Conservation (phyloP, 1,284 basidiomycete species). For the Trichosporon sp. region DNA sequence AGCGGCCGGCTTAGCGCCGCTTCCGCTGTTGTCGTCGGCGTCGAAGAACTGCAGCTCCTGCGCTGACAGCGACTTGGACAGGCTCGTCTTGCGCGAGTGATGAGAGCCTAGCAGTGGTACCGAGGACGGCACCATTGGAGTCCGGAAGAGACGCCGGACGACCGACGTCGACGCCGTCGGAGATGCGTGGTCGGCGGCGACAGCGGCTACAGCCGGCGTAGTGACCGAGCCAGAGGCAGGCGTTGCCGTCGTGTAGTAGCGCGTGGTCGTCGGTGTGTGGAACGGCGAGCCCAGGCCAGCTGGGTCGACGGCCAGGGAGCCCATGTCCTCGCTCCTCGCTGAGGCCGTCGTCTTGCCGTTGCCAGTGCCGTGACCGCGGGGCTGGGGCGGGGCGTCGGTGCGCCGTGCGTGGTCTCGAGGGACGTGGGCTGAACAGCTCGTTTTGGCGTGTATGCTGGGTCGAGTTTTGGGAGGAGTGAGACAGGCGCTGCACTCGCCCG, state of each 20-base stretch:
- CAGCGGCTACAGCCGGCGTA: background rate
- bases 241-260: background rate
- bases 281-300: slow-evolving; percentile 11
- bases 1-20: background rate
- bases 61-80: background rate
- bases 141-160: background rate
- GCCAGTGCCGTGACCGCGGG: too few relatives aligned
- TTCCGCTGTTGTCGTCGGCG: background rate
- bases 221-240: background rate
- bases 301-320: slow-evolving; percentile 1
- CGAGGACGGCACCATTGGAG: background rate
- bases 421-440: background rate
- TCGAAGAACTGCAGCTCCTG: background rate
- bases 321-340: background rate
- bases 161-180: background rate
- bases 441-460: background rate
- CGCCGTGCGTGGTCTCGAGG: background rate
- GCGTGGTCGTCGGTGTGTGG: slow-evolving; percentile 6
- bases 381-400: background rate
- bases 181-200: background rate
- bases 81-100: background rate
- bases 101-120: background rate
- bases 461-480: too few relatives aligned
- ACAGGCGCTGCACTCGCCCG: too few relatives aligned
- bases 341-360: background rate